These are phyloP conservation scores for Xylaria sp. DNA, from an alignment of 2,329 filamentous ascomycete genomes.

Conservation along the genomic window DNA sequence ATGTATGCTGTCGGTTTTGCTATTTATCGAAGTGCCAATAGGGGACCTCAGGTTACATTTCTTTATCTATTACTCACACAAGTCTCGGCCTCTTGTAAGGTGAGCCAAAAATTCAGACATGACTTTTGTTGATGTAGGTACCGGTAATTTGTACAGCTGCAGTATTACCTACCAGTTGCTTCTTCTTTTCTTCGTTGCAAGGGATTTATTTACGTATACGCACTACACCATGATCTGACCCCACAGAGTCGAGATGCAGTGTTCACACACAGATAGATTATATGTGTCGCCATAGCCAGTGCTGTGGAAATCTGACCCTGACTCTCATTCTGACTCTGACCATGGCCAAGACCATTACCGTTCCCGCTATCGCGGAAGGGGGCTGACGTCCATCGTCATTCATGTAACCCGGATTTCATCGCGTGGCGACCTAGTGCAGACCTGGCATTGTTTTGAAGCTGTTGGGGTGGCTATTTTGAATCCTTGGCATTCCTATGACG, in stretches of 20 bases:
- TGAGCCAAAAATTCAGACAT: neutral
- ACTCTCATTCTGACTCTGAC: neutral
- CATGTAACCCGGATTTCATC: constrained; percentile 29
- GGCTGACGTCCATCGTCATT: constrained; percentile 28
- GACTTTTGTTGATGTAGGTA: neutral
- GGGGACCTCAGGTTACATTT: neutral
- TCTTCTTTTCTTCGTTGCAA: neutral
- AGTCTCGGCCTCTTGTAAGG: constrained; percentile 10
- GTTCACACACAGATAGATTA: neutral
- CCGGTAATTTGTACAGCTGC: neutral
- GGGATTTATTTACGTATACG: neutral
- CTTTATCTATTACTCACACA: constrained; percentile 14
- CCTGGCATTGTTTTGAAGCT: constrained; percentile 22
- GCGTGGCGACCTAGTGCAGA: constrained; percentile 1
- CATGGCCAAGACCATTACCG: neutral
- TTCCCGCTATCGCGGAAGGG: constrained; percentile 11
- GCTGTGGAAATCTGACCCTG: too few relatives aligned
- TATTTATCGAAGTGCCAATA: constrained; percentile 2
- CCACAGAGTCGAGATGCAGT: constrained; percentile 2
- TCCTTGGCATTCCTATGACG: constrained; percentile 37
- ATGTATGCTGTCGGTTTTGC: neutral
- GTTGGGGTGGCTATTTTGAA: constrained; percentile 26
- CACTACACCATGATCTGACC: constrained; percentile 16
- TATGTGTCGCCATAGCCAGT: constrained; percentile 11
- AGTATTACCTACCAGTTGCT: constrained; percentile 4